Conservation (phyloP, 306 rosid genomes). For the Cicer yamashitae region DNA sequence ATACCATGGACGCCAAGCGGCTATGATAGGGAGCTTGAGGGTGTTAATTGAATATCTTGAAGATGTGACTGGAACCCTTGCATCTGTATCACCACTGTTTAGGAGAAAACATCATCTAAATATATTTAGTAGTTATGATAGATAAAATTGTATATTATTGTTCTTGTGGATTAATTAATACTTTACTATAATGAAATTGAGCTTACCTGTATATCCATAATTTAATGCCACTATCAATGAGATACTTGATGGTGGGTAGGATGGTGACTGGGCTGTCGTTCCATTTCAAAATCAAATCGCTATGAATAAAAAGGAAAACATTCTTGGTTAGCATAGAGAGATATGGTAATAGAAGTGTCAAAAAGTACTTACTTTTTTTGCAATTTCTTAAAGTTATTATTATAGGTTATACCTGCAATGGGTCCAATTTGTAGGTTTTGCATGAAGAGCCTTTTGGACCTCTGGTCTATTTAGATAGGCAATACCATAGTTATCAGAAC, state of each 20-base stretch:
- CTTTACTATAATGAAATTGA: neutral
- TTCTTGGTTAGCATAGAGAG: neutral
- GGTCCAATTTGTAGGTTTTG: constrained; percentile 55
- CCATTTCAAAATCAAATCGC: constrained; percentile 32
- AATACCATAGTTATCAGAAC: constrained; percentile 48
- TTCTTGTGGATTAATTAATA: constrained; percentile 14
- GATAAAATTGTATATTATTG: neutral
- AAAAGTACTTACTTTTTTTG: constrained; percentile 2
- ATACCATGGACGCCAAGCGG: constrained; percentile 64
- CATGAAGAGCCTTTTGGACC: constrained; percentile 65
- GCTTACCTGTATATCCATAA: constrained; percentile 53
- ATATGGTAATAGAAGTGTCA: neutral
- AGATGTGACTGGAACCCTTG: constrained; percentile 54
- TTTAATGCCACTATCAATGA: constrained; percentile 16
- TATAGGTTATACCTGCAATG: constrained; percentile 55
- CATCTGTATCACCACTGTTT: constrained; percentile 65
- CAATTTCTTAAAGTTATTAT: neutral
- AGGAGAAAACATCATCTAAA: neutral
- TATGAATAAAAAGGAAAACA: constrained; percentile 23
- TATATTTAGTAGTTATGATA: neutral
- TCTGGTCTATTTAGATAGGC: constrained; percentile 59
- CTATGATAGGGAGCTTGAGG: constrained; percentile 45
- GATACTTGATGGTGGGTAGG: constrained; percentile 45
- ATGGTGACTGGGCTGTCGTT: constrained; percentile 41
- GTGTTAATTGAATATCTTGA: constrained; percentile 57